Evolutionary conservation across 2,329 filamentous ascomycete species (phyloP), one percentile per base, ranked within the genome.

Genomic region (Pleurostoma richardsiae): DNA sequence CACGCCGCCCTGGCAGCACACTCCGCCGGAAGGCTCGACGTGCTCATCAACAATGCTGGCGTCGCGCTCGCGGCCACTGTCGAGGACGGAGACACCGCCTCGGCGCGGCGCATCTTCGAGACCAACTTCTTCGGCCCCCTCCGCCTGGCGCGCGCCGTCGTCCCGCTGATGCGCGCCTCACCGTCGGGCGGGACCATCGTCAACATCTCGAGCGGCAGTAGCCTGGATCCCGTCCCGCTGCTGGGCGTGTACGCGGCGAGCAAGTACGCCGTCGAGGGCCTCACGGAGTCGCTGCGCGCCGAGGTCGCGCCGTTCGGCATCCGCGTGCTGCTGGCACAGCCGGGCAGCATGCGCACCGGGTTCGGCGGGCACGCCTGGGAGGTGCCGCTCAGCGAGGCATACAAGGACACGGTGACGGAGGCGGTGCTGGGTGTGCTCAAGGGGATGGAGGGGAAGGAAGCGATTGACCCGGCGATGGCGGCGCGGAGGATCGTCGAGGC

Each of bases 21-120:
- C 8, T n/a, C 30, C 26, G 11, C n/a, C 28, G 45, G 42, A 30
- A 39, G 40, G 10, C 29, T 50, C 29, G 48, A 50, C 40, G 42
- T 45, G 28, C 45, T 50, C 39, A 50, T 56, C 39, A 59, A 56
- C 45, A 59, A 49, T 26, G 51, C 49, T 10, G 64, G 57, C 56
- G 42, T 47, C 30, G 42, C 27, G 19, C 6, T 4, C 41, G 39
- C 11, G 6, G 11, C 38, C 26, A 33, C 44, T 5, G 19, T 41
- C 28, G 48, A 50, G 42, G 41, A 48, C 29, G 1, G 27, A 5
- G 27, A 46, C 1, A 19, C 47, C 3, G 44, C 44, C 10, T 1
- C 3, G 5, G 39, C 45, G 4, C 39, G 41, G 41, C 26, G n/a
- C 2, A 19, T 48, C 27, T 45, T 50, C 40, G 45, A 50, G 42